Conservation (phyloP, 306 rosid species). For the Cercis canadensis region DNA sequence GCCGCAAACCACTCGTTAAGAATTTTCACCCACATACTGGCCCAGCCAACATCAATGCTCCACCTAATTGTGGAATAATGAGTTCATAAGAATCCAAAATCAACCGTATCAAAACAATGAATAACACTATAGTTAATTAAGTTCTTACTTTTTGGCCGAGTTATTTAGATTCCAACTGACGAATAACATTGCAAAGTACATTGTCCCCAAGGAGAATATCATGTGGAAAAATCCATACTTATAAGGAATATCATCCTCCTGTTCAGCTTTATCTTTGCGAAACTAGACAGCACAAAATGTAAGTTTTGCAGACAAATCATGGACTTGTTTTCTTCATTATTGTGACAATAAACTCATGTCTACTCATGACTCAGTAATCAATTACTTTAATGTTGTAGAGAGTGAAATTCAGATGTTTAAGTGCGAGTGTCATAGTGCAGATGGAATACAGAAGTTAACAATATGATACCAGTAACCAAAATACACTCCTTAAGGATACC, state of each 20-base stretch:
- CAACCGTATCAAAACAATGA: too few relatives aligned
- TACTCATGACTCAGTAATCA: too few relatives aligned
- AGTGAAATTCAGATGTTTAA: too few relatives aligned
- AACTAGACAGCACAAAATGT: slow-evolving; percentile 51
- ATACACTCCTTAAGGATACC: too few relatives aligned
- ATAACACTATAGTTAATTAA: neutral
- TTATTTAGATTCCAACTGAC: slow-evolving; percentile 91
- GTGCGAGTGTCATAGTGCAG: too few relatives aligned
- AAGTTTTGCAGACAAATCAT: slow-evolving; percentile 7
- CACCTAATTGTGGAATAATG: slow-evolving; percentile 55
- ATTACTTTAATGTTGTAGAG: too few relatives aligned
- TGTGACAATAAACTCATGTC: too few relatives aligned
- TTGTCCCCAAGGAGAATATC: slow-evolving; percentile 82
- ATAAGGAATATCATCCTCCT: slow-evolving; percentile 76
- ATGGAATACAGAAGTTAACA: too few relatives aligned
- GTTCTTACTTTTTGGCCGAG: slow-evolving; percentile 69
- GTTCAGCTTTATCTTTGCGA: slow-evolving; percentile 50
- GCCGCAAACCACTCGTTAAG: slow-evolving; percentile 94
- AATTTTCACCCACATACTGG: slow-evolving; percentile 87
- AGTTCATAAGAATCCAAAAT: too few relatives aligned
- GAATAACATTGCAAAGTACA: slow-evolving; percentile 93
- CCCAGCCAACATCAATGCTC: slow-evolving; percentile 96
- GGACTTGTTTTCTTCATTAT: too few relatives aligned
- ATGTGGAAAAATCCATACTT: slow-evolving; percentile 81
- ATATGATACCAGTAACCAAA: too few relatives aligned